phyloP scores from a whole-genome alignment of 139 green algal genomes.

The Chlamydomonas eustigma region DNA sequence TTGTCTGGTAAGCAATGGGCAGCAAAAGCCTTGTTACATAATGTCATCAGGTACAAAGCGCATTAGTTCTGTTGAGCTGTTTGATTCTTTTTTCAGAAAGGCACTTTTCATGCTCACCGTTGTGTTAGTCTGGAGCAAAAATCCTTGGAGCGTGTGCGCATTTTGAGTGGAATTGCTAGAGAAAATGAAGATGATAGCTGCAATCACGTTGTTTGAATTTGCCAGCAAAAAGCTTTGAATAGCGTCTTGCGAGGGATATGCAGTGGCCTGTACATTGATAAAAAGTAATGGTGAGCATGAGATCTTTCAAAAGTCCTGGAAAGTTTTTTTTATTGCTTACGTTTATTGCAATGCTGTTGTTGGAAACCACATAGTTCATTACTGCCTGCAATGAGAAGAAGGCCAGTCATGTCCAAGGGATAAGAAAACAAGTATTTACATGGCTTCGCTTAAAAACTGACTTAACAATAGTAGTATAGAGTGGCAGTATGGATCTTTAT shows the following conservation, averaged over 20 bases:
- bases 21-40: no score
- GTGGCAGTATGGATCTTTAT: no score
- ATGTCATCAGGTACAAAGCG: no score
- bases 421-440: background rate
- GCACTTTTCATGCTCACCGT: slow-evolving; percentile 45
- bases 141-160: slow-evolving; percentile 41
- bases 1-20: no score
- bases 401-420: no score
- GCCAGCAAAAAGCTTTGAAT: slow-evolving; percentile 67
- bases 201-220: slow-evolving; percentile 58
- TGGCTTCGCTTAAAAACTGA: background rate
- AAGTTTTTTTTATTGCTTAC: background rate
- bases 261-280: slow-evolving; percentile 7
- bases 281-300: background rate
- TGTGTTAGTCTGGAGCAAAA: slow-evolving; percentile 79
- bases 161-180: background rate
- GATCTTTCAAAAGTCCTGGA: background rate
- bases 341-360: slow-evolving; percentile 13
- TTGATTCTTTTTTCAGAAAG: no score
- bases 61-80: no score
- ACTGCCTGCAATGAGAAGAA: slow-evolving; percentile 24
- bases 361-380: slow-evolving; percentile 13
- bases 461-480: background rate
- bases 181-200: slow-evolving; percentile 59
- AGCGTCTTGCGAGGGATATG: slow-evolving; percentile 45